Evolutionary conservation across 306 rosid genomes (phyloP), one percentile per base, ranked within the genome.

Genomic region (Prunus campanulata): DNA sequence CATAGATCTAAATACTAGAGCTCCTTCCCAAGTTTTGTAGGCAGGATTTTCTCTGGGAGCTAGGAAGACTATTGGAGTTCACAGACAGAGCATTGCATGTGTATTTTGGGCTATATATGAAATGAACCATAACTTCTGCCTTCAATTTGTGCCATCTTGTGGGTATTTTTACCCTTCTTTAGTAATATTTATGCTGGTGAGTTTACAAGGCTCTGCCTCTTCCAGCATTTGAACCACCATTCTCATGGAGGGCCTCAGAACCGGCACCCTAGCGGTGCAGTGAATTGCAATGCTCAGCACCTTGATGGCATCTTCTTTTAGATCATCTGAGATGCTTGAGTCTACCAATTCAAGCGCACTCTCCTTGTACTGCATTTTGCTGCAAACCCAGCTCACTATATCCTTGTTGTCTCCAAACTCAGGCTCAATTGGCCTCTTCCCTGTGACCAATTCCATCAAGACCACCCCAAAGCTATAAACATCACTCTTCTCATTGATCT

Each of bases 381-480:
- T 86, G 75, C 71, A 71, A 2, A 89, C 89, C 97, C 98, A 93
- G 50, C 76, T 30, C 44, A 91, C 98, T n/a, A 93, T 88, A 84
- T 90, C 97, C 55, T 77, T 88, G 79, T 74, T 83, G 68, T 93
- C 96, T 73, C 96, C 98, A 57, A 90, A 93, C 76, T 84, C 92
- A 4, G 87, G 64, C 74, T 86, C 98, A 25, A 80, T 81, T 0
- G 97, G 96, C 76, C 66, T 87, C 87, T 86, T 93, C 50, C 96
- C 92, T 0, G 96, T 87, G 25, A 87, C 97, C 78, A 93, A 79
- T 79, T 93, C 98, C 98, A 91, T 88, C 66, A 93, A 77, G 13
- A 93, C 97, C 52, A 91, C 93, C 10, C 98, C 97, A 71, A 93
- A 93, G 78, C 98, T 93, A 73, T 93, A 91, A 19, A 93, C 98